These are phyloP conservation scores for Podaxis sp. DNA, from an alignment of 768 basidiomycete genomes.

Conservation along the genomic window DNA sequence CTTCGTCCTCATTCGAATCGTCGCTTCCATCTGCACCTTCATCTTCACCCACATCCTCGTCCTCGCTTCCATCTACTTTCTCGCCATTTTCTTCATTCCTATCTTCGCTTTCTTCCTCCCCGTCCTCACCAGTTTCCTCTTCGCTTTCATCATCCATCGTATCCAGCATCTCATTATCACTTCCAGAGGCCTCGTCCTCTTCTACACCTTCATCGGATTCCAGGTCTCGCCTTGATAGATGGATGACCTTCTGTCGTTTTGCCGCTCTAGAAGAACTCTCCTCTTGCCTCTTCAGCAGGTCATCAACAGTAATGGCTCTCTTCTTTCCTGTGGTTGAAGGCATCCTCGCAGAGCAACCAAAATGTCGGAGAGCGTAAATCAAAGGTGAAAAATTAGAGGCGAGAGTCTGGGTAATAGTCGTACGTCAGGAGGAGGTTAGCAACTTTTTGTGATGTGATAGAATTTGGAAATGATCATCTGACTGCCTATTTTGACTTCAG, in stretches of 20 bases:
- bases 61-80: constrained; percentile 11
- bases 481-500: neutral
- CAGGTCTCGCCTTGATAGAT: neutral
- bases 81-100: constrained; percentile 8
- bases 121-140: constrained; percentile 12
- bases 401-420: neutral
- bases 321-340: constrained; percentile 18
- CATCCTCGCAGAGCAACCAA: neutral
- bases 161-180: constrained; percentile 12
- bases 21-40: constrained; percentile 15
- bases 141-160: neutral
- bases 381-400: neutral
- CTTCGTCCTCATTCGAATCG: constrained; percentile 6
- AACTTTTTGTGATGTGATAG: neutral
- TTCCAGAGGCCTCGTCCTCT: constrained; percentile 7
- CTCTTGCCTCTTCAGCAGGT: constrained; percentile 47
- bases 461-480: neutral
- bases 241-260: constrained; percentile 35
- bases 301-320: constrained; percentile 40
- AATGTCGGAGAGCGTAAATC: neutral
- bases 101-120: constrained; percentile 16
- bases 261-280: constrained; percentile 23
- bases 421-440: neutral
- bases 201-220: constrained; percentile 19
- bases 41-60: constrained; percentile 12